These are phyloP conservation scores for Boeremia lycopersici DNA, from an alignment of 2,329 filamentous ascomycete species.

Conservation along the genomic window DNA sequence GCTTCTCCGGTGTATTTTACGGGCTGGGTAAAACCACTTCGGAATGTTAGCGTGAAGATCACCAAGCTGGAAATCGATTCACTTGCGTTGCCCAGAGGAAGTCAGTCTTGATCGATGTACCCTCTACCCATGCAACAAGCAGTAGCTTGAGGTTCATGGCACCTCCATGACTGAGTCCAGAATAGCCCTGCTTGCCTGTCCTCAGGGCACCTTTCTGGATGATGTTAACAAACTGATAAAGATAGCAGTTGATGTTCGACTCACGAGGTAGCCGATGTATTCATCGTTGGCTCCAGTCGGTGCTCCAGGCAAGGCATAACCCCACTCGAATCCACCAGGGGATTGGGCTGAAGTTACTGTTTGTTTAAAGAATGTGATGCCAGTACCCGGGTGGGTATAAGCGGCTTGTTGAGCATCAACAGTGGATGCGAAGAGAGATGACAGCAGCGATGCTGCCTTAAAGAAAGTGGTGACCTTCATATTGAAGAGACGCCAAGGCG, in stretches of 20 bases:
- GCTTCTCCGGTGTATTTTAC: constrained; percentile 66
- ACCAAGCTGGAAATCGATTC: no score
- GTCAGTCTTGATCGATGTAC: constrained; percentile 35
- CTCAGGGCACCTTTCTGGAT: constrained; percentile 38
- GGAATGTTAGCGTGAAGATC: constrained; percentile 17
- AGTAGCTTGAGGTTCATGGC: constrained; percentile 46
- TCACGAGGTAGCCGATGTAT: constrained; percentile 48
- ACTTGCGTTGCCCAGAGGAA: constrained; percentile 42
- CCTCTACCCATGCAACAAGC: constrained; percentile 41
- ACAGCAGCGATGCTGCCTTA: constrained; percentile 46
- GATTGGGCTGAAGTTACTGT: constrained; percentile 33
- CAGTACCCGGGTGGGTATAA: constrained; percentile 39
- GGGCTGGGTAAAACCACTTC: constrained; percentile 63
- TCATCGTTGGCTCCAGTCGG: constrained; percentile 35
- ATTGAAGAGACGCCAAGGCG: constrained; percentile 25
- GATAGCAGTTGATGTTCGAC: neutral
- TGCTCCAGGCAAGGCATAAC: constrained; percentile 40
- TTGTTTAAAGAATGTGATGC: constrained; percentile 39
- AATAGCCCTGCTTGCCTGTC: constrained; percentile 40
- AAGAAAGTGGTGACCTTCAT: constrained; percentile 45
- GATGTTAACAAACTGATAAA: constrained; percentile 12
- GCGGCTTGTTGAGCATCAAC: constrained; percentile 38
- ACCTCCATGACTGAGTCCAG: constrained; percentile 46
- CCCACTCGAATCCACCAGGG: constrained; percentile 43
- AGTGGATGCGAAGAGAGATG: constrained; percentile 37